Conservation (phyloP, 257 asterid species). For the Solanum habrochaites region DNA sequence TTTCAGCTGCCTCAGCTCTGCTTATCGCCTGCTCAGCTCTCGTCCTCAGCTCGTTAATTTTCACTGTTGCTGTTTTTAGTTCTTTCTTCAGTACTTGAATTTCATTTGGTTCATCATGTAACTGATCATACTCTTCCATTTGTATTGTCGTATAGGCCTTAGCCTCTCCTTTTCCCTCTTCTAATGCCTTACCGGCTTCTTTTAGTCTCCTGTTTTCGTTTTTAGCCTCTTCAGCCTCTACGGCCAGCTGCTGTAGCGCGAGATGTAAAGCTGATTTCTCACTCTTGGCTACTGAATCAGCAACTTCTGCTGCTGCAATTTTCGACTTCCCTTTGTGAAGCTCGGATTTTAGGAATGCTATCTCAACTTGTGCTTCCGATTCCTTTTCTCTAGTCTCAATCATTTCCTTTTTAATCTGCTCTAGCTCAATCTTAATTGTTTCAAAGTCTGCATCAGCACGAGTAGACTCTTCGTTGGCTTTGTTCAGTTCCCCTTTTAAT, state of each 20-base stretch:
- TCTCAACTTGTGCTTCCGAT: conserved; percentile 31
- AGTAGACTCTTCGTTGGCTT: conserved; percentile 5
- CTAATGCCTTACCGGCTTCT: conserved; percentile 3
- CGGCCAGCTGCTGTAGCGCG: conserved; percentile 41
- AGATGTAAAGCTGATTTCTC: conserved; percentile 30
- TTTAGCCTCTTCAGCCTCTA: conserved; percentile 38
- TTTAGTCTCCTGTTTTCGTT: conserved; percentile 19
- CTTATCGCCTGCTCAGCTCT: conserved; percentile 72
- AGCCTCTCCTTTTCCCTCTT: background rate
- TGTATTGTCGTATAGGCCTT: too few species aligned
- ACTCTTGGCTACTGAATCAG: conserved; percentile 28
- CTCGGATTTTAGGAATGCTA: conserved; percentile 35
- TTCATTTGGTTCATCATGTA: conserved; percentile 5
- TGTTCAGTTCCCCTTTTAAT: conserved; percentile 8
- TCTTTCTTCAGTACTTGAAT: conserved; percentile 27
- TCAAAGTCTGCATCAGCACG: background rate
- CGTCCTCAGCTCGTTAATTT: conserved; percentile 42
- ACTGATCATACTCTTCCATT: conserved; percentile 1
- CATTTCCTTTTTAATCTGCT: conserved; percentile 4
- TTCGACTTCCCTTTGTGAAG: conserved; percentile 37
- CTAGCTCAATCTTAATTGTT: conserved; percentile 16
- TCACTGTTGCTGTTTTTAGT: conserved; percentile 23
- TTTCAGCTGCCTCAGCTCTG: conserved; percentile 78
- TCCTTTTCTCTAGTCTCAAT: conserved; percentile 20
- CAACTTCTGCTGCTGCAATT: conserved; percentile 35